Base-by-base conservation (phyloP, 1,284 basidiomycete genomes). In the Moesziomyces sp. region DNA sequence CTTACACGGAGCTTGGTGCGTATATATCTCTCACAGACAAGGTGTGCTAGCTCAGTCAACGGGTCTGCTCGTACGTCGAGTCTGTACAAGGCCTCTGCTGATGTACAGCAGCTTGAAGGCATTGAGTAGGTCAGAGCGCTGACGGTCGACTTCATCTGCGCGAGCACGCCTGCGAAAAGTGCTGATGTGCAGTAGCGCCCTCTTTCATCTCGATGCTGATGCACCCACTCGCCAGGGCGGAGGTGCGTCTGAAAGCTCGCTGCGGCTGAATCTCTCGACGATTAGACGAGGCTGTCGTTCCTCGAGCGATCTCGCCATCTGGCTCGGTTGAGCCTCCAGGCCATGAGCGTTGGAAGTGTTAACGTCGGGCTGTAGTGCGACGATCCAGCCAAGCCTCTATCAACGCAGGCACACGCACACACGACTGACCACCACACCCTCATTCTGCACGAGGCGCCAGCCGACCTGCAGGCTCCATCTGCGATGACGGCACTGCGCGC, bases 401-500 rank as follows among this genome's bases (percentile, higher is more conserved):
- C 46, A 42, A 19, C 47, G 45, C 58, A 44, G 40, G 19, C 38
- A 40, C 49, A 34, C 50, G 34, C 30, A 44, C 30, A 34, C 10
- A 34, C 30, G 30, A 34, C 10, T 34, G 1, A 34, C 30, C 30
- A 34, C 11, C 47, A 24, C 43, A 45, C 47, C 59, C 60, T 52
- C 28, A 6, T 62, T 62, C 52, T 53, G 49, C 21, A 44, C 30
- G 34, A 16, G n/a, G 48, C 40, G 40, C 7, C 24, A 60, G 46
- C 61, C 49, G 52, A 56, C 42, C 44, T 62, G 65, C 59, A 58
- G 21, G 38, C 46, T 58, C 48, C 45, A 46, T 48, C 53, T 56
- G n/a, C 56, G 60, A 62, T 69, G 66, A 69, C 66, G 60, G 52
- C 60, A 69, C 66, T 46, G 52, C 46, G 57, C 66, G 26, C 56